Evolutionary conservation across 1,284 basidiomycete species (phyloP).

Genomic region (Boletus sp.): DNA sequence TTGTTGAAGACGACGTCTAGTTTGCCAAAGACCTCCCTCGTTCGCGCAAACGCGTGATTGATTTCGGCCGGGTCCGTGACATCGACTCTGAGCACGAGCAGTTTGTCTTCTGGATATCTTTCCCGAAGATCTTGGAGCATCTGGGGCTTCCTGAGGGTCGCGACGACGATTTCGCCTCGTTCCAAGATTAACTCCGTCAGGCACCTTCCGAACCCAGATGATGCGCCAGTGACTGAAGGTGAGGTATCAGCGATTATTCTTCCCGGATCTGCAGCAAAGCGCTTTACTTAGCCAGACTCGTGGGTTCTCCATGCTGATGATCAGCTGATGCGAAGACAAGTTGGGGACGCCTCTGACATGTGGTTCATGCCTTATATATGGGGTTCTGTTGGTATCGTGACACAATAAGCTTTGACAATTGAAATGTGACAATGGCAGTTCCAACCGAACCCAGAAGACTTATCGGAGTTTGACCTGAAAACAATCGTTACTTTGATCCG

Average conservation of each 20-base stretch:
- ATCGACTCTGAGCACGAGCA: slow-evolving; percentile 14
- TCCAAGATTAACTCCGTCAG: slow-evolving; percentile 2
- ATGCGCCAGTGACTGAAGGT: slow-evolving; percentile 7
- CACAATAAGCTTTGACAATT: neutral
- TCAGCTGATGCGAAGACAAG: neutral
- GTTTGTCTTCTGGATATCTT: neutral
- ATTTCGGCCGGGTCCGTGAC: slow-evolving; percentile 11
- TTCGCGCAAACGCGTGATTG: slow-evolving; percentile 8
- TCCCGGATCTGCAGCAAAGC: neutral
- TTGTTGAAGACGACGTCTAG: slow-evolving; percentile 21
- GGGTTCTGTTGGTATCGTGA: neutral
- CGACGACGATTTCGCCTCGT: slow-evolving; percentile 7
- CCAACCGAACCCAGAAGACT: no score
- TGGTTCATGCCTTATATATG: neutral
- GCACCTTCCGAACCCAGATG: slow-evolving; percentile 7
- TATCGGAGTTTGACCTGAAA: no score
- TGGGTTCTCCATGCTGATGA: slow-evolving; percentile 6
- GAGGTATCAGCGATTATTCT: neutral
- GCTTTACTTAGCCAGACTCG: slow-evolving; percentile 17
- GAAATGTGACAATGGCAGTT: neutral
- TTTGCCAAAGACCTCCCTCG: slow-evolving; percentile 5
- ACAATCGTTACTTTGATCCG: no score
- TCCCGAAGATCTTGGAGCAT: slow-evolving; percentile 1
- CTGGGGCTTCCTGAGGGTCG: slow-evolving; percentile 5
- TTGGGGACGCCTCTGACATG: neutral